Percentiles rank a stretch among this genome's conserved stretches.
phyloP scores from a whole-genome alignment of 768 basidiomycete genomes.

The Suillus americanus region DNA sequence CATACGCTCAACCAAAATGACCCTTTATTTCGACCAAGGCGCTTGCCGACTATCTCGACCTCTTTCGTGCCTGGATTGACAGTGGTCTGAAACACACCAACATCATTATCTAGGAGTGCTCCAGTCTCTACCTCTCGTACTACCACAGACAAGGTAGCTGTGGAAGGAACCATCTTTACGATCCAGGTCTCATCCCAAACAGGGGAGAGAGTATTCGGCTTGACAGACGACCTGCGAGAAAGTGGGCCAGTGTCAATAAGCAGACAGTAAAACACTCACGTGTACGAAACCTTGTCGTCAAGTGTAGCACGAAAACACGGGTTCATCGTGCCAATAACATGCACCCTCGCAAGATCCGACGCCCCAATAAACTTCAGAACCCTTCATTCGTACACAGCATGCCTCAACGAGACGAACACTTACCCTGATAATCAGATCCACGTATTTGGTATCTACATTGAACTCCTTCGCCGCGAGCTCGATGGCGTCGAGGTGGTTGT shows the following conservation, averaged over 20 bases:
- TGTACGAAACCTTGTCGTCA: constrained; percentile 61
- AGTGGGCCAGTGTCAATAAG: constrained; percentile 3
- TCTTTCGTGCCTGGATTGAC: constrained; percentile 62
- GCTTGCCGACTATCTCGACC: constrained; percentile 54
- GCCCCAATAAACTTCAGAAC: constrained; percentile 65
- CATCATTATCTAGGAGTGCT: constrained; percentile 54
- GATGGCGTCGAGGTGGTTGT: constrained; percentile 32
- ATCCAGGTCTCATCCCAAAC: constrained; percentile 80
- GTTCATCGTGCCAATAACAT: constrained; percentile 61
- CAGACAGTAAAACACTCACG: constrained; percentile 41
- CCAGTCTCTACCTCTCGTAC: constrained; percentile 72
- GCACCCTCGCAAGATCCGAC: constrained; percentile 66
- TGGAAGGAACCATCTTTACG: constrained; percentile 68
- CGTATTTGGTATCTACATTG: constrained; percentile 42
- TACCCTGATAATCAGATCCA: constrained; percentile 60
- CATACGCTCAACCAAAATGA: constrained; percentile 69
- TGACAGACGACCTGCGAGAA: constrained; percentile 59
- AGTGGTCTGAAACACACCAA: constrained; percentile 61
- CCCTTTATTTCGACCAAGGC: constrained; percentile 51
- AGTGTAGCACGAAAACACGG: constrained; percentile 73
- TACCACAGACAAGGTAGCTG: constrained; percentile 57
- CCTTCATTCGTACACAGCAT: constrained; percentile 10
- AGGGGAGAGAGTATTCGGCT: constrained; percentile 53
- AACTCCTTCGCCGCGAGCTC: constrained; percentile 33
- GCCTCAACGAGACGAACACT: constrained; percentile 6